phyloP scores from a whole-genome alignment of 371 early-diverging fungal genomes.

The Fennellomyces sp. region DNA sequence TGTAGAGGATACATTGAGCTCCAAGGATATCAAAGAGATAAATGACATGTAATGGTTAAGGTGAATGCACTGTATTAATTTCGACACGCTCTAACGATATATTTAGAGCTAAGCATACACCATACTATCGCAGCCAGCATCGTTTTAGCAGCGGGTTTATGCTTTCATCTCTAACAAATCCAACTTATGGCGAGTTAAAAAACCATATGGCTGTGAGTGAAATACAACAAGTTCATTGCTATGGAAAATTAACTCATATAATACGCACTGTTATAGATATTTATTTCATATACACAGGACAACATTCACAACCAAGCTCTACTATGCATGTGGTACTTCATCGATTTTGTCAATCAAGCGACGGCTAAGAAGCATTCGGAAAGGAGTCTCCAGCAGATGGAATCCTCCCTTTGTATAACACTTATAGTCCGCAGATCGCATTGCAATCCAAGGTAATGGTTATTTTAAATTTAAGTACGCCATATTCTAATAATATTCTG shows the following conservation, averaged over 20 bases:
- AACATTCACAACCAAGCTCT: background rate
- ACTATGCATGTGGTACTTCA: conserved; percentile 3
- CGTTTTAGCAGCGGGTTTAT: background rate
- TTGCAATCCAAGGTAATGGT: background rate
- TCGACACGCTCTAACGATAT: no score
- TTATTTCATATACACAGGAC: background rate
- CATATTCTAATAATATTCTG: no score
- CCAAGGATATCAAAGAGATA: background rate
- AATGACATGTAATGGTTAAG: no score
- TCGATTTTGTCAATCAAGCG: conserved; percentile 5
- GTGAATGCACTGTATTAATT: background rate
- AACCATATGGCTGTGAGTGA: background rate
- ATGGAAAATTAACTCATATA: background rate
- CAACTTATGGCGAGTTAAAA: conserved; percentile 4
- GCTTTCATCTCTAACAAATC: background rate
- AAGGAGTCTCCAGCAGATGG: background rate
- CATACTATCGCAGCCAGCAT: background rate
- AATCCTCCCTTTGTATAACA: background rate
- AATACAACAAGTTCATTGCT: background rate
- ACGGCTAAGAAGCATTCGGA: conserved; percentile 3
- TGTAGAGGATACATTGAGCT: background rate
- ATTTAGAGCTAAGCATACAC: background rate
- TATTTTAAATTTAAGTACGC: no score
- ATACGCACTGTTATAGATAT: background rate
- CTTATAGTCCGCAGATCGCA: background rate